Percentiles rank a stretch among this genome's conserved stretches.
phyloP scores from a whole-genome alignment of 257 asterid species.

The Solanum chilense region DNA sequence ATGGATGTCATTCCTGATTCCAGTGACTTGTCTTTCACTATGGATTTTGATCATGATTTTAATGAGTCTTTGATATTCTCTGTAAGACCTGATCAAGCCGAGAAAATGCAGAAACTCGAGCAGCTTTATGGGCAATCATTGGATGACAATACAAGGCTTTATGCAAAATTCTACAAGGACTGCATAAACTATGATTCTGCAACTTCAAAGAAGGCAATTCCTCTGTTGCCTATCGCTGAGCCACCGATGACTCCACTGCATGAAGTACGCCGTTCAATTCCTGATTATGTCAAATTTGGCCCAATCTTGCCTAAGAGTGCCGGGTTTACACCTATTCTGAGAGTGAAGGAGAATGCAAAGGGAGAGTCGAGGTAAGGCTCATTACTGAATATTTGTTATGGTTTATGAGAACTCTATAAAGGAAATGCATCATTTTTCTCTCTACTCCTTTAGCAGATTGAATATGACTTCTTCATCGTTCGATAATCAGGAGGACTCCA shows the following conservation, averaged over 20 bases:
- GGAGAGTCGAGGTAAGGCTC: constrained; percentile 27
- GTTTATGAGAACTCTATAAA: neutral
- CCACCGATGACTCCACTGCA: constrained; percentile 73
- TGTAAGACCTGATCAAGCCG: constrained; percentile 76
- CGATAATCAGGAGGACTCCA: constrained; percentile 28
- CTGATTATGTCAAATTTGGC: constrained; percentile 75
- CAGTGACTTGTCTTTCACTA: constrained; percentile 49
- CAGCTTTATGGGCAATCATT: constrained; percentile 53
- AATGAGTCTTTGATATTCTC: constrained; percentile 53
- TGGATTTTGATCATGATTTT: constrained; percentile 49
- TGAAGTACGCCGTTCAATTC: constrained; percentile 45
- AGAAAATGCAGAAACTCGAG: constrained; percentile 54
- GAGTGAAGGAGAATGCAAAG: constrained; percentile 14
- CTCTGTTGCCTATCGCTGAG: constrained; percentile 77
- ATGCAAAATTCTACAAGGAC: constrained; percentile 60
- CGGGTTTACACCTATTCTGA: constrained; percentile 48
- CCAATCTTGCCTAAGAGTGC: constrained; percentile 76
- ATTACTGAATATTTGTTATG: neutral
- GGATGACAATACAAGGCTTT: constrained; percentile 67
- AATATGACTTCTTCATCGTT: constrained; percentile 12
- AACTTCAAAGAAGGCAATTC: constrained; percentile 43
- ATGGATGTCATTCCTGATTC: constrained; percentile 68
- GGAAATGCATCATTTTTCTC: neutral
- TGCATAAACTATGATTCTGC: constrained; percentile 52
- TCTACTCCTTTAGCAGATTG: constrained; percentile 21